A percentile compares a stretch with the other conserved stretches of the same genome.
These are phyloP conservation scores for Ascochyta lentis DNA, from an alignment of 2,329 filamentous ascomycete genomes.

Conservation along the genomic window DNA sequence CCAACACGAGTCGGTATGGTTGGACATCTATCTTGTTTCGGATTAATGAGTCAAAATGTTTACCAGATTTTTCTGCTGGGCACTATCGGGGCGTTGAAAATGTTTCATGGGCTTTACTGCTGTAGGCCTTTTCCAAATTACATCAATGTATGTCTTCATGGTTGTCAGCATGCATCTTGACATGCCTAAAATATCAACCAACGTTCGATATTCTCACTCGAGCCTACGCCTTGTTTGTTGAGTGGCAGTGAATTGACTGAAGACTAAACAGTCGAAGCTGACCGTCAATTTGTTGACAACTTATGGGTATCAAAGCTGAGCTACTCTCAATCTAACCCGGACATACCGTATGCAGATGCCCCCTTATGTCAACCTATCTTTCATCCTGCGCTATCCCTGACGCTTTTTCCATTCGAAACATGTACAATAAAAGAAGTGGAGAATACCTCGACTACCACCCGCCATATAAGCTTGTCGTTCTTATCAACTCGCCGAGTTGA, in stretches of 20 bases:
- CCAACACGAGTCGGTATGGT: neutral
- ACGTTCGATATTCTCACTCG: neutral
- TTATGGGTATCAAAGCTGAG: slow-evolving; percentile 4
- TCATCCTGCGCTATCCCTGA: neutral
- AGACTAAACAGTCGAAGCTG: no score
- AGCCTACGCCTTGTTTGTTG: neutral
- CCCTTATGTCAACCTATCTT: neutral
- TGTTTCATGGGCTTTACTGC: neutral
- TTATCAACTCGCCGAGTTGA: slow-evolving; percentile 7
- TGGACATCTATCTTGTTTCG: slow-evolving; percentile 5
- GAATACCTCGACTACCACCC: no score
- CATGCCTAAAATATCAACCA: neutral
- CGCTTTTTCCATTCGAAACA: neutral
- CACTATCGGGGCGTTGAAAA: neutral
- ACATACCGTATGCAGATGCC: neutral
- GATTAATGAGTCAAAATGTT: neutral
- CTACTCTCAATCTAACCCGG: neutral
- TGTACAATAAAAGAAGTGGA: slow-evolving; percentile 1
- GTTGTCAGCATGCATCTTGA: neutral
- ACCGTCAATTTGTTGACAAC: neutral
- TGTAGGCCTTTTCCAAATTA: neutral
- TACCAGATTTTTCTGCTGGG: neutral
- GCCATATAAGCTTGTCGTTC: neutral
- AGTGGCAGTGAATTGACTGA: no score
- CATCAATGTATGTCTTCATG: neutral